Evolutionary conservation across 805 yeast genomes (phyloP), one percentile per base, ranked within the genome.

Genomic region (Lipomyces sp.): DNA sequence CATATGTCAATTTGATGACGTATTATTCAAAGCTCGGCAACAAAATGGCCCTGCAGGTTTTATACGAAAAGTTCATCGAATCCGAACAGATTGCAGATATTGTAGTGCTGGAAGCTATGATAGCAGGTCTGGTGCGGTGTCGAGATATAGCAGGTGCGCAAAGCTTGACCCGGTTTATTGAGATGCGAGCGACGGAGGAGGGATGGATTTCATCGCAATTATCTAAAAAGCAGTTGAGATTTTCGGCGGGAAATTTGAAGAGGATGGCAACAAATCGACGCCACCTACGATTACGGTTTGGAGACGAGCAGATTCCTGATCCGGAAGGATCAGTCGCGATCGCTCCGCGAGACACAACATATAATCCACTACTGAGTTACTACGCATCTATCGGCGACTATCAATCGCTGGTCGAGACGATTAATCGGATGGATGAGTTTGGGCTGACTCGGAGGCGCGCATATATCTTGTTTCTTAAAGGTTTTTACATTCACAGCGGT

Each of bases 121-220:
- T 76, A 65, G 53, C 63, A 13, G 57, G 67, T 4, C 67, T 76
- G 33, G 64, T 77, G 13, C 63, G 69, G 0, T 56, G 71, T 53
- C 72, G 74, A 8, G 69, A 70, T 35, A 65, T 66, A 2, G 55
- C 67, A 32, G 69, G 64, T n/a, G 79, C 79, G 1, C 75, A 74
- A 57, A 57, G 62, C 5, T 61, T 69, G 29, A 60, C 75, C 24
- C 60, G 55, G 6, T 63, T 57, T 35, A 53, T 68, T 29, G 71
- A 68, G 53, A 35, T 13, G 7, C 50, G 68, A 11, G 65, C 68
- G n/a, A 24, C 51, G 6, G 65, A 53, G 37, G 34, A 53, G 29
- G 62, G 64, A 24, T 60, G 66, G 67, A 35, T 18, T 24, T 7
- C 37, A 7, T 29, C 42, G 48, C 6, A 45, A 53, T 8, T 58